Base-by-base conservation (phyloP, 2,329 filamentous ascomycete species). In the Allantophomopsis lycopodina region DNA sequence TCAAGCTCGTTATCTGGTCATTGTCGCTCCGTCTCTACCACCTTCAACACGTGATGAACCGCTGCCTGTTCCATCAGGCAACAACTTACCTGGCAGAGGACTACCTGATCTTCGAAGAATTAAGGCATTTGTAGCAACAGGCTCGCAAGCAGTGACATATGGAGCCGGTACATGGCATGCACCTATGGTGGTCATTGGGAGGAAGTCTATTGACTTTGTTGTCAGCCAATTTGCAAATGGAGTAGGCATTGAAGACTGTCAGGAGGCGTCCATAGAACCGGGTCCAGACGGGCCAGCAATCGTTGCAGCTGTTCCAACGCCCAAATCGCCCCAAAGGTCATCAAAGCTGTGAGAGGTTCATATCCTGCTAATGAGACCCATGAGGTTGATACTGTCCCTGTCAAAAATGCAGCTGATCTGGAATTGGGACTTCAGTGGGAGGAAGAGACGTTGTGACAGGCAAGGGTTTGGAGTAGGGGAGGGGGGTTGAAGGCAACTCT, bases 91-190 rank as follows among this genome's bases (percentile, higher is more conserved):
- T 3, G 52, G 54, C 15, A 44, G 51, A 36, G 54, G 54, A 0
- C 57, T 85, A 14, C 89, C 91, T 0, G 86, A 95, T 57, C 54
- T 94, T 32, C 56, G 58, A 16, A 68, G 72, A 7, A 51, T 94
- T 32, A 71, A 68, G 48, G 89, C 87, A 0, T 98, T 95, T 56
- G 62, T 93, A 40, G 88, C 84, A 2, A 73, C 69, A 37, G 79
- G 76, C 2, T 69, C 71, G 17, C 86, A 94, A 63, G 88, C 86
- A 10, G 85, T 98, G 12, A 95, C 87, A 2, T 98, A 96, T 58
- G 86, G 74, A 1, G 78, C 83, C 1, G 91, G 86, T 5, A 95
- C 87, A 40, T 98, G 80, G 75, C 91, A 98, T 65, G 87, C 89
- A 44, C 91, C 91, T 1, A 96, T 98, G 89, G 83, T 87, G 12